Percentiles rank a stretch among this genome's conserved stretches.
Conservation (phyloP, 495 filamentous ascomycete genomes). For the Neurospora tetraspora region DNA sequence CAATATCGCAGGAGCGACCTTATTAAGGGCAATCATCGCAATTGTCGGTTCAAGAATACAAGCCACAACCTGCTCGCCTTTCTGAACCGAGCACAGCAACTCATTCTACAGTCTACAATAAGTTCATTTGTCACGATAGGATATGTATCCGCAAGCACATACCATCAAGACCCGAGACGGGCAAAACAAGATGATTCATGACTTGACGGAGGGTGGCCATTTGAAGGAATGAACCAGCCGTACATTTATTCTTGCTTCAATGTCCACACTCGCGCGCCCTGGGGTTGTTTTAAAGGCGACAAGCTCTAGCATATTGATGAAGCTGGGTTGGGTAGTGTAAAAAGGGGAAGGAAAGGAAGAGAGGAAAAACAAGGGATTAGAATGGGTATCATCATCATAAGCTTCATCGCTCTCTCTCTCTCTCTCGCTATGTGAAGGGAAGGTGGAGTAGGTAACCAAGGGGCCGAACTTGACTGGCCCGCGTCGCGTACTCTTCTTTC, state of each 20-base stretch:
- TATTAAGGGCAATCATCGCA: too few species aligned
- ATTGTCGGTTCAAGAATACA: too few species aligned
- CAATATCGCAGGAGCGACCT: not conserved
- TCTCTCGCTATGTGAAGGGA: not conserved
- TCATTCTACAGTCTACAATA: not conserved
- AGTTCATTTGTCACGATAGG: not conserved
- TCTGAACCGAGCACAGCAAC: not conserved
- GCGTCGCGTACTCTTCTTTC: not conserved
- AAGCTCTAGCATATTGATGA: slow-evolving; percentile 44
- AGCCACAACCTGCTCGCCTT: too few species aligned
- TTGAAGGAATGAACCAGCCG: slow-evolving; percentile 3
- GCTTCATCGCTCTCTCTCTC: not conserved
- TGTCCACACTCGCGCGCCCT: slow-evolving; percentile 45
- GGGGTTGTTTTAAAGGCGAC: slow-evolving; percentile 27
- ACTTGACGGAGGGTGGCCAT: slow-evolving; percentile 14
- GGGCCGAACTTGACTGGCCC: not conserved
- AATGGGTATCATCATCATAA: not conserved
- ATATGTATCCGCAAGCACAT: slow-evolving; percentile 2
- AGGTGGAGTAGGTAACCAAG: not conserved
- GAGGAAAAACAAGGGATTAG: not conserved
- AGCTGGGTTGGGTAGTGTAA: slow-evolving; percentile 18
- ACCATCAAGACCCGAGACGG: slow-evolving; percentile 9
- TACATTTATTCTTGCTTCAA: slow-evolving; percentile 37
- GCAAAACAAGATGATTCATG: slow-evolving; percentile 9
- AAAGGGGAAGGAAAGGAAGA: not conserved